phyloP scores from a whole-genome alignment of 495 filamentous ascomycete species.

The Penicillium maclennaniae region DNA sequence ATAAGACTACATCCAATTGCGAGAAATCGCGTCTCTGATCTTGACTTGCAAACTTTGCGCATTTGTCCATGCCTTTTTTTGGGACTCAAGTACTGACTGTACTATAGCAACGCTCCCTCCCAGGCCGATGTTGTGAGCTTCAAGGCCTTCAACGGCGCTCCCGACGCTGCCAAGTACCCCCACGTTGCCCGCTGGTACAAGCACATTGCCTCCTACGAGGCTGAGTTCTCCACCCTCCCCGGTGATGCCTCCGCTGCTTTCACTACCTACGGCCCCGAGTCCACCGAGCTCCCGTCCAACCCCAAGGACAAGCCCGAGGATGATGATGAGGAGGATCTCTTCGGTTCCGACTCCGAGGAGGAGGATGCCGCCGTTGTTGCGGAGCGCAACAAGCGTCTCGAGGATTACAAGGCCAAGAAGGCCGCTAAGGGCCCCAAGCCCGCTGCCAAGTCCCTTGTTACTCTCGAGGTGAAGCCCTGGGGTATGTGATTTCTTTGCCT shows the following conservation, averaged over 20 bases:
- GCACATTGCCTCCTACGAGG: constrained; percentile 87
- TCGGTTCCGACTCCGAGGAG: constrained; percentile 90
- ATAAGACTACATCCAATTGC: constrained; percentile 78
- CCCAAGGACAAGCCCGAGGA: constrained; percentile 78
- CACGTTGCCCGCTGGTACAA: constrained; percentile 97
- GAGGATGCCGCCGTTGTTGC: constrained; percentile 76
- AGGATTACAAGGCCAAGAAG: constrained; percentile 97
- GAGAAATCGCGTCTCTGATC: constrained; percentile 82
- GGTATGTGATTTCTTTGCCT: constrained; percentile 59
- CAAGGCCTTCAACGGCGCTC: constrained; percentile 76
- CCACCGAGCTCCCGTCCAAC: constrained; percentile 67
- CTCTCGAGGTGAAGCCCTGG: constrained; percentile 97
- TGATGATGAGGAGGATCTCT: constrained; percentile 77
- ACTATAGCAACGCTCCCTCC: constrained; percentile 68
- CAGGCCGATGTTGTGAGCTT: constrained; percentile 95
- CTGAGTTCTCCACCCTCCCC: constrained; percentile 84
- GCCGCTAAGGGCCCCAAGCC: constrained; percentile 76
- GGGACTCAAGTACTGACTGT: constrained; percentile 30
- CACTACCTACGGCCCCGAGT: constrained; percentile 89
- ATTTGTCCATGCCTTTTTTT: neutral
- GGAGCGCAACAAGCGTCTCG: constrained; percentile 81
- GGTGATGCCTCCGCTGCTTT: constrained; percentile 86
- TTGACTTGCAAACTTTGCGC: constrained; percentile 8
- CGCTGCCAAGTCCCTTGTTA: constrained; percentile 92
- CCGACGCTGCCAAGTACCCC: constrained; percentile 82